Percentiles rank a stretch among this genome's conserved stretches.
These are phyloP conservation scores for Conidiobolus incongruus DNA, from an alignment of 371 early-diverging fungal species.

Conservation along the genomic window DNA sequence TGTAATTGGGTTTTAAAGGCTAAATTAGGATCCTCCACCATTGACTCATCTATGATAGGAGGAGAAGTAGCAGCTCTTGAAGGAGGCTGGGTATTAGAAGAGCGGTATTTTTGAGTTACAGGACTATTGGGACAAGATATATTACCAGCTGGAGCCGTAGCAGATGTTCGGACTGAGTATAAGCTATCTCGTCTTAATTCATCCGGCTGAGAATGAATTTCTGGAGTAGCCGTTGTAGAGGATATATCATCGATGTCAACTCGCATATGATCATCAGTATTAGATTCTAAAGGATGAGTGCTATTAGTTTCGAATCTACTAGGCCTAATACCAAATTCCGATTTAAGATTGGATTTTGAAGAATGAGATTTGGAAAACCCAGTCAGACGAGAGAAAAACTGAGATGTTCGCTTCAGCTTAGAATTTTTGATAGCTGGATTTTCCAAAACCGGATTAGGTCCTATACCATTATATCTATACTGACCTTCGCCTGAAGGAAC, in stretches of 20 bases:
- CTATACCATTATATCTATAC: not conserved
- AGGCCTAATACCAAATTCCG: not conserved
- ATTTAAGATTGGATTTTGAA: not conserved
- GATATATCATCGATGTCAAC: not conserved
- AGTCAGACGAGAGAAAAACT: slow-evolving; percentile 2
- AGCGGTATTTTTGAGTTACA: no score
- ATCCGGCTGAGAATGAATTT: not conserved
- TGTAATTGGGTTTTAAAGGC: not conserved
- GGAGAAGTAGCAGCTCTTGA: not conserved
- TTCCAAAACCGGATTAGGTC: not conserved
- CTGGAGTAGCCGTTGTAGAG: not conserved
- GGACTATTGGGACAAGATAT: not conserved
- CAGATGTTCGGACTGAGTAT: slow-evolving; percentile 1
- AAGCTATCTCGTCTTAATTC: not conserved
- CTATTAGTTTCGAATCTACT: not conserved
- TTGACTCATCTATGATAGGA: not conserved
- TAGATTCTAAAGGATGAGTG: not conserved
- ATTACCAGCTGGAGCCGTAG: not conserved
- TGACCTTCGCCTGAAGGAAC: not conserved
- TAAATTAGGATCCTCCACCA: not conserved
- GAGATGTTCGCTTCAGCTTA: slow-evolving; percentile 1
- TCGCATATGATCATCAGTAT: not conserved
- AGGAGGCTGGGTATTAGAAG: not conserved
- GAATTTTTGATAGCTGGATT: not conserved
- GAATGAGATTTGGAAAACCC: no score